Conservation (phyloP, 495 filamentous ascomycete genomes). For the Tricharina praecox region DNA sequence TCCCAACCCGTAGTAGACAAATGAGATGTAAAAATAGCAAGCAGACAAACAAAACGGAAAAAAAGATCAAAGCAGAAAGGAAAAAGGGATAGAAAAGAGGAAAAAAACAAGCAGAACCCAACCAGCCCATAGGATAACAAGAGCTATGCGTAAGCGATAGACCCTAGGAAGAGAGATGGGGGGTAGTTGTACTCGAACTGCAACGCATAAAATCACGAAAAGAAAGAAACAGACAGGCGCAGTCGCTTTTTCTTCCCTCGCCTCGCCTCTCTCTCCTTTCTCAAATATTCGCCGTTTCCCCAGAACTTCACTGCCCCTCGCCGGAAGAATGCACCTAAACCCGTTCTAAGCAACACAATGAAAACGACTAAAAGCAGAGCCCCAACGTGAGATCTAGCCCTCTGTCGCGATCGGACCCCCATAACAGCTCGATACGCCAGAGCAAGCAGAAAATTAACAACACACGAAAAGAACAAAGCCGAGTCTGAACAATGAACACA, state of each 20-base stretch:
- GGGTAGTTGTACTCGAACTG: not conserved
- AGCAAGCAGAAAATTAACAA: not conserved
- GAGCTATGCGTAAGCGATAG: not conserved
- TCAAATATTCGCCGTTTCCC: not conserved
- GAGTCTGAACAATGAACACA: constrained; percentile 9
- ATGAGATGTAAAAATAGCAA: too few species aligned
- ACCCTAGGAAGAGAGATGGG: not conserved
- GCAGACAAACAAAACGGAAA: too few species aligned
- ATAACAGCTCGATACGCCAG: too few species aligned
- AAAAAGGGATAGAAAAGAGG: too few species aligned
- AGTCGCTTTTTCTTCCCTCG: not conserved
- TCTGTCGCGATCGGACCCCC: too few species aligned
- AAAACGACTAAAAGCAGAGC: not conserved
- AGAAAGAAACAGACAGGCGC: not conserved
- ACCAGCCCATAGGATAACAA: not conserved
- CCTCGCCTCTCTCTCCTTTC: not conserved
- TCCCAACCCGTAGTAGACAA: too few species aligned
- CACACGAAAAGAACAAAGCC: too few species aligned
- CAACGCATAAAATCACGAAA: too few species aligned
- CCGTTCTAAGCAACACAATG: constrained; percentile 8
- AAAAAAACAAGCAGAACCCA: too few species aligned
- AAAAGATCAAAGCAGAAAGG: too few species aligned
- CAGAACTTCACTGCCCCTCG: constrained; percentile 6
- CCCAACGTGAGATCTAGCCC: not conserved
- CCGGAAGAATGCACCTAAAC: constrained; percentile 9